A percentile compares a stretch with the other conserved stretches of the same genome.
Conservation (phyloP, 768 basidiomycete genomes). For the Auriscalpium microsporum region DNA sequence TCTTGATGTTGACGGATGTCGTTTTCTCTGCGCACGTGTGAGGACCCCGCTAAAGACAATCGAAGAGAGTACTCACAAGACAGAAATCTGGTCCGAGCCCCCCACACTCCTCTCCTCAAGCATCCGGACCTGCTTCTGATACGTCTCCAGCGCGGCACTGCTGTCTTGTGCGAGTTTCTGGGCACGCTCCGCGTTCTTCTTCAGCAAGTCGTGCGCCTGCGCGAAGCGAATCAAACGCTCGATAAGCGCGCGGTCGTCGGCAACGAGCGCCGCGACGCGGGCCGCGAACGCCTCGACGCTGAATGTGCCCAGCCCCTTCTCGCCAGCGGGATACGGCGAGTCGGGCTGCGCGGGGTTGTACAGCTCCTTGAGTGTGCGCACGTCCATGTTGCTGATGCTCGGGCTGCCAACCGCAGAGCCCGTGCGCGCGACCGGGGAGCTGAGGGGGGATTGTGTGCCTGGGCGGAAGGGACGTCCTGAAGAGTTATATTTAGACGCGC, state of each 20-base stretch:
- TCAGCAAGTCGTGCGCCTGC: constrained; percentile 82
- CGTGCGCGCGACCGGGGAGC: constrained; percentile 22
- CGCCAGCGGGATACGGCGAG: constrained; percentile 7
- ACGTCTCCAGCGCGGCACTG: constrained; percentile 71
- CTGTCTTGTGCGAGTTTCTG: constrained; percentile 87
- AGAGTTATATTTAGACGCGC: constrained; percentile 52
- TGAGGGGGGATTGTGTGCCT: constrained; percentile 23
- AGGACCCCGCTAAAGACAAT: neutral
- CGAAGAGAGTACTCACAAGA: constrained; percentile 37
- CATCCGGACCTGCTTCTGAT: constrained; percentile 78
- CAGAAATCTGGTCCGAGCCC: constrained; percentile 42
- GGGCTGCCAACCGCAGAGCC: constrained; percentile 29
- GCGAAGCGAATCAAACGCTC: constrained; percentile 80
- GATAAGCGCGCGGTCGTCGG: constrained; percentile 77
- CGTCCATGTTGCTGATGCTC: constrained; percentile 71
- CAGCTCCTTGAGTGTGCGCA: constrained; percentile 75
- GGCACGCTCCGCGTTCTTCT: constrained; percentile 86
- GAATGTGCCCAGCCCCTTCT: constrained; percentile 34
- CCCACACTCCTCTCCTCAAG: constrained; percentile 67
- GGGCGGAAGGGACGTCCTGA: constrained; percentile 37
- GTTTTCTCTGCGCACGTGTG: constrained; percentile 40
- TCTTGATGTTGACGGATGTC: constrained; percentile 56
- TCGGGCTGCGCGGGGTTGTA: constrained; percentile 40
- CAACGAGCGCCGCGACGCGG: constrained; percentile 72
- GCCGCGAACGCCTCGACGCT: constrained; percentile 68